These are phyloP conservation scores for Cystoderma amianthinum DNA, from an alignment of 768 basidiomycete genomes.

Conservation along the genomic window DNA sequence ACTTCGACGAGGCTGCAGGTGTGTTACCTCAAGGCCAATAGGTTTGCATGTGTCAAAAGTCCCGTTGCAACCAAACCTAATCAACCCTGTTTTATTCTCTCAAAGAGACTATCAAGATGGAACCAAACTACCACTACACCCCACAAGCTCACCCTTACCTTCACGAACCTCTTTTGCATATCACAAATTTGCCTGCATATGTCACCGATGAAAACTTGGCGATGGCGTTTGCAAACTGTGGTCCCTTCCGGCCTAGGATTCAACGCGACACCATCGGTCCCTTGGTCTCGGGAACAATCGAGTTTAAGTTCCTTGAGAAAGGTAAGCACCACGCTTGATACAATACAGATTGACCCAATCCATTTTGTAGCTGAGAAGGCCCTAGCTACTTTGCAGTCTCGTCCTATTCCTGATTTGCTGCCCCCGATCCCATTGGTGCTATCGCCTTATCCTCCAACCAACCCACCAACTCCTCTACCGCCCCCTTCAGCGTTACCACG, in stretches of 20 bases:
- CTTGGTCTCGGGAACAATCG: constrained; percentile 66
- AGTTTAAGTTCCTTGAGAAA: constrained; percentile 78
- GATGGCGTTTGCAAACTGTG: constrained; percentile 63
- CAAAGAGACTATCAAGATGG: constrained; percentile 31
- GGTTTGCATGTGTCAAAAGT: too few species aligned
- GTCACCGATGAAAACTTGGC: constrained; percentile 76
- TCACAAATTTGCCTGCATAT: constrained; percentile 69
- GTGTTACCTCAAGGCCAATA: constrained; percentile 5
- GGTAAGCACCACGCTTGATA: constrained; percentile 30
- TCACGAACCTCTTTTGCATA: constrained; percentile 76
- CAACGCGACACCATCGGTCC: constrained; percentile 47
- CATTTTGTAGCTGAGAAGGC: constrained; percentile 74
- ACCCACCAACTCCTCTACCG: constrained; percentile 67
- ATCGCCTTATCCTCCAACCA: constrained; percentile 80
- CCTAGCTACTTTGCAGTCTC: constrained; percentile 74
- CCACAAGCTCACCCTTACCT: constrained; percentile 75
- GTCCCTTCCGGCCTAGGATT: constrained; percentile 78
- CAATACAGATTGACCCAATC: neutral
- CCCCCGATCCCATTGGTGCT: constrained; percentile 60
- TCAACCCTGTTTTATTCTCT: constrained; percentile 6
- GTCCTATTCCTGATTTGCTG: constrained; percentile 54
- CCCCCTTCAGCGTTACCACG: constrained; percentile 73
- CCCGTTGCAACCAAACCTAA: neutral
- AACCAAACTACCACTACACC: constrained; percentile 32
- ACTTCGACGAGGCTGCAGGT: constrained; percentile 19